Base-by-base conservation (phyloP, 768 basidiomycete genomes). In the Rossbeevera mucosa region DNA sequence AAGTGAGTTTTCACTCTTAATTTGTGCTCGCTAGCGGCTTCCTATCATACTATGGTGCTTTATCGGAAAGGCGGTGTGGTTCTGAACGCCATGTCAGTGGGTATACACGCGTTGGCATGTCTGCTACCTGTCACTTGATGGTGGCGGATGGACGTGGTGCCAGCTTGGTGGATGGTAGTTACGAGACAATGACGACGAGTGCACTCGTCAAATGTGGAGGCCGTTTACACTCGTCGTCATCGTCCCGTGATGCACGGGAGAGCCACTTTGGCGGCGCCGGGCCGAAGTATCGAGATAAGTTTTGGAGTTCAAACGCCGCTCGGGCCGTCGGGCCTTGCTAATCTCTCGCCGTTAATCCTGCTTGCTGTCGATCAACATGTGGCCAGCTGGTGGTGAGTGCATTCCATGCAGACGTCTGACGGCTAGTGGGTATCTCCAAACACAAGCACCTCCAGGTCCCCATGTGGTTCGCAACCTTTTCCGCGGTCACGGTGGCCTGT, bases 401-500 rank as follows among this genome's bases (percentile, higher is more conserved):
- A 18, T 38, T 38, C 18, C 36, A 38, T 38, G 5, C n/a, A 33
- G 33, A 18, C n/a, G 36, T 38, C 36, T 33, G 56, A 48, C 59
- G 6, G 51, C 52, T 41, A 51, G 56, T 63, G 43, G 41, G 36
- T 50, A 53, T 46, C 44, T 50, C 28, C 52, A 43, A 44, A 60
- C 45, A 26, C 33, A 24, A 44, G 12, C 31, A 44, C 44, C 21
- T 46, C 41, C 51, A 24, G 30, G 33, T 47, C 33, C 21, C 47
- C 50, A 20, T 55, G 47, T 44, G 42, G 47, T 29, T 45, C 48
- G 50, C 50, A 46, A 46, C 46, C 53, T 50, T 42, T 44, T 56
- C 60, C 58, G 61, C 61, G 61, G 61, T 61, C 58, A 62, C 61
- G 61, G 61, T 61, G 47, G 55, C 55, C 51, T 44, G 46, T 51